A percentile compares a stretch with the other conserved stretches of the same genome.
phyloP scores from a whole-genome alignment of 2,329 filamentous ascomycete genomes.

The Cryphonectria nitschkei region DNA sequence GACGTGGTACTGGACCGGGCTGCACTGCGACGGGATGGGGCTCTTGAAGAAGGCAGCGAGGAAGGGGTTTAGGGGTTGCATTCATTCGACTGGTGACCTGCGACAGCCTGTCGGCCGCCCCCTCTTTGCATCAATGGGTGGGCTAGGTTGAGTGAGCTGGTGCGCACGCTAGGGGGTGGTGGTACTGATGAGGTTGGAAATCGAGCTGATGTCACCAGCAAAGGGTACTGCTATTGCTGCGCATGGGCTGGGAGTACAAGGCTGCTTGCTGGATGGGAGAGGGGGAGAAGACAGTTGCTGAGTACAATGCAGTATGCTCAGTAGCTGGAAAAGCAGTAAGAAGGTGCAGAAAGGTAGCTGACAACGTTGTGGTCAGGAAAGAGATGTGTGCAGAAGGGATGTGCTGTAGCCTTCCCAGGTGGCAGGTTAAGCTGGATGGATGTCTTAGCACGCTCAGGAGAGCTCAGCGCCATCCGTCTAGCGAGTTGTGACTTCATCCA shows the following conservation, averaged over 20 bases:
- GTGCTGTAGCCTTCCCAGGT: conserved; percentile 6
- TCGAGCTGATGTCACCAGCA: not conserved
- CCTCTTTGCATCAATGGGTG: conserved; percentile 25
- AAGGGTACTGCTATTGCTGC: not conserved
- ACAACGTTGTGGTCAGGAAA: not conserved
- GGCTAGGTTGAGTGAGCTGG: not conserved
- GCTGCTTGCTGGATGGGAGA: not conserved
- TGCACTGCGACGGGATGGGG: conserved; percentile 87
- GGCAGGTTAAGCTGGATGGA: not conserved
- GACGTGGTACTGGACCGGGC: conserved; percentile 87
- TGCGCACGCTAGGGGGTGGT: conserved; percentile 12
- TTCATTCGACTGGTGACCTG: conserved; percentile 52
- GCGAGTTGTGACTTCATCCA: conserved; percentile 21
- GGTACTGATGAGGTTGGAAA: conserved; percentile 7
- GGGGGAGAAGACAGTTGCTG: not conserved
- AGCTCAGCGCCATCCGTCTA: conserved; percentile 10
- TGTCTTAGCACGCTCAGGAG: conserved; percentile 10
- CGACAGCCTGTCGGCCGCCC: conserved; percentile 27
- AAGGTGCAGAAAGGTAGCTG: not conserved
- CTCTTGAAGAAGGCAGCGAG: conserved; percentile 98
- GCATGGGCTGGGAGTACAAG: not conserved
- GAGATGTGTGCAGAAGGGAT: conserved; percentile 5
- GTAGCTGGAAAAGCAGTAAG: not conserved
- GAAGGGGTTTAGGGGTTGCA: conserved; percentile 99
- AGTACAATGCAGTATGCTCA: not conserved